Base-by-base conservation (phyloP, 805 yeast genomes). In the Candida odintsovae region DNA sequence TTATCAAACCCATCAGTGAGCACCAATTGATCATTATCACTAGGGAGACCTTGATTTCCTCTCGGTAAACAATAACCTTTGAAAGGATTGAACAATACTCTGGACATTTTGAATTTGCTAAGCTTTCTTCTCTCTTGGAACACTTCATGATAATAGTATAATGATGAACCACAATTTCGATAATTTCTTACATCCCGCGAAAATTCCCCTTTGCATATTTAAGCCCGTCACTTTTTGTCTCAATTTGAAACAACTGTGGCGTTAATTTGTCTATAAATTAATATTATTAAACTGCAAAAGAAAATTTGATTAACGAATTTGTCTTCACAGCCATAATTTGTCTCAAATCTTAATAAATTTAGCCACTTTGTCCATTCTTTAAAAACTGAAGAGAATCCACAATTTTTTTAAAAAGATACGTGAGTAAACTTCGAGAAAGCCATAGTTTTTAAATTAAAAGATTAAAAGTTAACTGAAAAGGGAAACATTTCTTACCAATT, bases 1-100 rank as follows among this genome's bases (percentile, higher is more conserved):
- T 55, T 65, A 47, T 73, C 77, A 51, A 75, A 70, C 13, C 80
- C 80, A 53, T 66, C 66, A 3, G 59, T 58, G 13, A 44, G 13
- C 6, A 48, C 38, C 12, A 38, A 15, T 12, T 39, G 36, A 3
- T 40, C 41, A 10, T 23, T 37, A 4, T 37, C 42, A 1, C 37
- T 15, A 2, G 36, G 36, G 11, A 8, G 36, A 6, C 43, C 47
- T 1, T 39, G 45, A 6, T 38, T 42, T 19, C 50, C 20, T 16
- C 42, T 46, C 4, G 58, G 53, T 11, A 56, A 20, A 15, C 54
- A 50, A 39, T 54, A 59, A 3, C 64, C 64, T 22, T 59, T 59
- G 49, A 47, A 57, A 42, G 46, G 46, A 26, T 52, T 50, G 43
- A 43, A 57, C 1, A 53, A 26, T 1, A 58, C 55, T 4, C 45